A percentile compares a stretch with the other conserved stretches of the same genome.
Evolutionary conservation across 108 stramenopile genomes (phyloP).

Genomic region (Skeletonema costatum): DNA sequence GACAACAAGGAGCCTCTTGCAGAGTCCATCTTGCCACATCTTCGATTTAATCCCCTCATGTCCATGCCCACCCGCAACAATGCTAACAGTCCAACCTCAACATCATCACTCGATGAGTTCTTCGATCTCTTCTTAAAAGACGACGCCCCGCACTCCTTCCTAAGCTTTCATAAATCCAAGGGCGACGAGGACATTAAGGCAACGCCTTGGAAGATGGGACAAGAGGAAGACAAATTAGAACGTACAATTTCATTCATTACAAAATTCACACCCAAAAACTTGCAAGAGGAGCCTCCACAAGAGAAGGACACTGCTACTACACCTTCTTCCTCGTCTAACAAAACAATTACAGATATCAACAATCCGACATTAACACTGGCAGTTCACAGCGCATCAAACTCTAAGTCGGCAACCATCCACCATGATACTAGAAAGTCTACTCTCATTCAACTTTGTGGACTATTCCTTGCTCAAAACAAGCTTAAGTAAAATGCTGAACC

Average conservation of each 20-base stretch:
- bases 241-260: slow-evolving; percentile 32
- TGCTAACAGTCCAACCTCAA: not conserved
- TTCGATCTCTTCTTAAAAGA: slow-evolving; percentile 64
- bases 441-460: slow-evolving; percentile 19
- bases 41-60: slow-evolving; percentile 34
- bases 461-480: not conserved
- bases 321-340: not conserved
- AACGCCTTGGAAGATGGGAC: slow-evolving; percentile 30
- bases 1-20: not conserved
- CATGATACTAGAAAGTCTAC: slow-evolving; percentile 10
- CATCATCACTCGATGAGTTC: slow-evolving; percentile 54
- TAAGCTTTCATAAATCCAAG: slow-evolving; percentile 52
- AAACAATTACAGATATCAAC: not conserved
- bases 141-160: slow-evolving; percentile 68
- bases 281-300: not conserved
- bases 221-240: slow-evolving; percentile 2
- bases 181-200: slow-evolving; percentile 30
- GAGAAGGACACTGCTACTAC: not conserved
- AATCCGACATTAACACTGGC: not conserved
- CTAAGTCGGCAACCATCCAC: not conserved
- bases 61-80: not conserved
- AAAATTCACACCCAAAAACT: slow-evolving; percentile 18
- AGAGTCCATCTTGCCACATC: slow-evolving; percentile 33
- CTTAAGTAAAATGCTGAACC: slow-evolving; percentile 11
- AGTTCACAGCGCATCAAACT: not conserved